Conservation (phyloP, 1,284 basidiomycete genomes). For the Gymnopus androsaceus region DNA sequence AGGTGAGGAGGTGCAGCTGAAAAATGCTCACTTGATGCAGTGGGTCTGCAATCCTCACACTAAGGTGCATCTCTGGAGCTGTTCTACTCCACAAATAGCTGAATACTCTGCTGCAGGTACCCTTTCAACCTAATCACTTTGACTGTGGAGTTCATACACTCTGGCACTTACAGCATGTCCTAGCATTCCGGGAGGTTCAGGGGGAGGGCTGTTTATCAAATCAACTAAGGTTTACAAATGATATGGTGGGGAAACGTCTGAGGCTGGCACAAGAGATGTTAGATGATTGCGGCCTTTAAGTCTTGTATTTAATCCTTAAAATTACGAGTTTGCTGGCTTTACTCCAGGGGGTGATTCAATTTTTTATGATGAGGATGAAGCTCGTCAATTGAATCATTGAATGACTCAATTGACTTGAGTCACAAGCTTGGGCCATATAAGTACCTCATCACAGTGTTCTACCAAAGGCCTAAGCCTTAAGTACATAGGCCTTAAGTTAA, state of each 20-base stretch:
- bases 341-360: too few relatives aligned
- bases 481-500: too few relatives aligned
- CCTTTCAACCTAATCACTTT: not conserved
- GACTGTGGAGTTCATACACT: not conserved
- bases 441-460: too few relatives aligned
- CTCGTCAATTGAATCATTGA: too few relatives aligned
- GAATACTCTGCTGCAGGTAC: not conserved
- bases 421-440: too few relatives aligned
- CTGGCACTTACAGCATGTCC: not conserved
- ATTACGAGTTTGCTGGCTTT: too few relatives aligned
- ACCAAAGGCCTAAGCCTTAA: too few relatives aligned
- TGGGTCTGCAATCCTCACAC: not conserved
- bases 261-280: not conserved
- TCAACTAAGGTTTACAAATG: not conserved
- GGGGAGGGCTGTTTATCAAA: not conserved
- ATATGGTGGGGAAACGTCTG: not conserved
- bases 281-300: too few relatives aligned
- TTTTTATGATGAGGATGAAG: too few relatives aligned
- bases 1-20: not conserved
- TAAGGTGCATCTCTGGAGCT: not conserved
- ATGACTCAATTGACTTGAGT: too few relatives aligned
- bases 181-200: not conserved
- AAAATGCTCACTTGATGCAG: not conserved
- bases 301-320: too few relatives aligned
- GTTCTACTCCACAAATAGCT: not conserved